Conservation (phyloP, 176 grass and related monocot species). For the Paspalum vaginatum region DNA sequence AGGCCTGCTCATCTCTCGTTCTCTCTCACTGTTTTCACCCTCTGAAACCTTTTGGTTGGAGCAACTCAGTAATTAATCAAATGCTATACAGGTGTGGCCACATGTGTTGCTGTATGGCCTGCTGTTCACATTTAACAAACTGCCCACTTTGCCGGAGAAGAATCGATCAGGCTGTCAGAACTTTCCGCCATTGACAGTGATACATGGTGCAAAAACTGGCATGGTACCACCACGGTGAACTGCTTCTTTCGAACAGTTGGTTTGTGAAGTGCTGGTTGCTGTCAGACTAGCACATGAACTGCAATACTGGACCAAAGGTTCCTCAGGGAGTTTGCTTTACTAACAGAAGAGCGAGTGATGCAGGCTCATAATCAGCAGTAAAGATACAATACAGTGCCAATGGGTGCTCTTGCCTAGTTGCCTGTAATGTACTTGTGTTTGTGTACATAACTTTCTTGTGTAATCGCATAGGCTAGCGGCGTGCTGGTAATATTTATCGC, state of each 20-base stretch:
- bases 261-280: neutral
- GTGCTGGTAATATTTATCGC: neutral
- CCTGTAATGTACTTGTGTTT: conserved; percentile 33
- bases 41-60: neutral
- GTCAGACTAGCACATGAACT: conserved; percentile 4
- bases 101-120: conserved; percentile 93
- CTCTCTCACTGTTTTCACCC: neutral
- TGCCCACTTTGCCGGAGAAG: conserved; percentile 92
- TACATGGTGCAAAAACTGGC: conserved; percentile 2
- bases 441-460: conserved; percentile 41
- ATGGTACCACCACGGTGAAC: neutral
- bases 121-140: conserved; percentile 74
- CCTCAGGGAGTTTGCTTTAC: conserved; percentile 4
- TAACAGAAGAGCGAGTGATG: neutral
- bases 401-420: conserved; percentile 26
- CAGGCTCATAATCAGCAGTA: conserved; percentile 1
- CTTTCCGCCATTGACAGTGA: conserved; percentile 69
- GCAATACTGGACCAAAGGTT: conserved; percentile 1
- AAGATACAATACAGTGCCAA: neutral
- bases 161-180: conserved; percentile 88
- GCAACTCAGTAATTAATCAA: neutral
- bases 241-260: neutral
- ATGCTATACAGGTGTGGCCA: conserved; percentile 85
- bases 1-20: neutral
- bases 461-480: conserved; percentile 23